Evolutionary conservation across 805 yeast genomes (phyloP).

Genomic region (Starmerella lactis-condensi): DNA sequence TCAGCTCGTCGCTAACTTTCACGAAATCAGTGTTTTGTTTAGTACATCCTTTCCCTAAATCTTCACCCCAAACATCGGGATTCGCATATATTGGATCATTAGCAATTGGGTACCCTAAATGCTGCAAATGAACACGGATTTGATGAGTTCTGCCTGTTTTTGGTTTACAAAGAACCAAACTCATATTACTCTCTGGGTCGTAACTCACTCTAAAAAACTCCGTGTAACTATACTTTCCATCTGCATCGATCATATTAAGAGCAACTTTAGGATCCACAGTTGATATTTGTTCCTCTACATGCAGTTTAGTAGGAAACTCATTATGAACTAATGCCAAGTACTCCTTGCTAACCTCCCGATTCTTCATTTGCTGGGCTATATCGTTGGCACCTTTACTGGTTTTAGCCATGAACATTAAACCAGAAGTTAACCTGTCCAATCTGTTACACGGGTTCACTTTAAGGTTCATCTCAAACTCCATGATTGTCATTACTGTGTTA

Average conservation of each 20-base stretch:
- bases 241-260: slow-evolving; percentile 34
- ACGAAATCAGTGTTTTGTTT: slow-evolving; percentile 24
- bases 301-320: slow-evolving; percentile 49
- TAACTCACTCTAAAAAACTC: slow-evolving; percentile 47
- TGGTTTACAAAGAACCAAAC: slow-evolving; percentile 65
- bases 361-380: slow-evolving; percentile 49
- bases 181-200: slow-evolving; percentile 38
- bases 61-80: slow-evolving; percentile 58
- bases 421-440: slow-evolving; percentile 78
- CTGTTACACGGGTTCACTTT: slow-evolving; percentile 75
- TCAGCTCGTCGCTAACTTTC: slow-evolving; percentile 32
- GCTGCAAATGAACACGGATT: slow-evolving; percentile 81
- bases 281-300: slow-evolving; percentile 46
- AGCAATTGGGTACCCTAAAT: slow-evolving; percentile 72
- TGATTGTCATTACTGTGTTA: slow-evolving; percentile 60
- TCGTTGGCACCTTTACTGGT: slow-evolving; percentile 60
- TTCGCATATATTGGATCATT: slow-evolving; percentile 86
- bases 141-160: slow-evolving; percentile 90
- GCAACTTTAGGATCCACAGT: slow-evolving; percentile 61
- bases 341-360: slow-evolving; percentile 57
- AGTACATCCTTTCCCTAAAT: slow-evolving; percentile 46
- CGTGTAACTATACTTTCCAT: slow-evolving; percentile 53
- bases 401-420: slow-evolving; percentile 79
- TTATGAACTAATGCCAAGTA: slow-evolving; percentile 82
- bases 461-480: slow-evolving; percentile 50